A percentile compares a stretch with the other conserved stretches of the same genome.
Evolutionary conservation across 2,329 filamentous ascomycete species (phyloP).

Genomic region (Periglandula ipomoeae): DNA sequence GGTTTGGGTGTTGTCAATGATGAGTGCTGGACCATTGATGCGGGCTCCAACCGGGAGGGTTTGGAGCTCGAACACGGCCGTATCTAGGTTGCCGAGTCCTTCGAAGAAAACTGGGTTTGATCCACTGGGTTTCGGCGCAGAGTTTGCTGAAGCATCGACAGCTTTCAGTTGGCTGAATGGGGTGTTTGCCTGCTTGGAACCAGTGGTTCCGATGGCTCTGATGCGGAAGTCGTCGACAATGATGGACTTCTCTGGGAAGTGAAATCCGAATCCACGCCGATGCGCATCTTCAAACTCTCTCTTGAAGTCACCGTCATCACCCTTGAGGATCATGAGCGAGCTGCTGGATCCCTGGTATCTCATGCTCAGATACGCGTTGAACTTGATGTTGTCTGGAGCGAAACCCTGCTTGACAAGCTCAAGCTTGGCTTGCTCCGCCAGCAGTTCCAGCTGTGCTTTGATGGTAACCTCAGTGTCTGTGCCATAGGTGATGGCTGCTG

Average conservation of each 20-base stretch:
- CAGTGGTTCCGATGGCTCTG: constrained; percentile 23
- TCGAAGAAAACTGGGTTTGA: constrained; percentile 13
- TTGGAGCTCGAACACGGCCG: constrained; percentile 17
- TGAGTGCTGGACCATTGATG: constrained; percentile 32
- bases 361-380: constrained; percentile 33
- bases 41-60: constrained; percentile 10
- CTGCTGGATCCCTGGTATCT: constrained; percentile 34
- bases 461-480: constrained; percentile 12
- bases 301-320: constrained; percentile 16
- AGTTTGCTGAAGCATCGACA: constrained; percentile 2
- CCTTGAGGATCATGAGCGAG: constrained; percentile 26
- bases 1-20: constrained; percentile 63
- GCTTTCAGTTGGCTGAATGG: constrained; percentile 14
- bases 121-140: constrained; percentile 10
- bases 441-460: constrained; percentile 13
- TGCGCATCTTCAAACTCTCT: constrained; percentile 43
- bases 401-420: constrained; percentile 22
- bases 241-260: constrained; percentile 32
- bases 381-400: constrained; percentile 26
- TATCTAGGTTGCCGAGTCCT: constrained; percentile 15
- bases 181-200: constrained; percentile 11
- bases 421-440: constrained; percentile 14
- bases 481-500: constrained; percentile 21
- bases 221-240: constrained; percentile 34
- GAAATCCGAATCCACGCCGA: constrained; percentile 68